A percentile compares a stretch with the other conserved stretches of the same genome.
Evolutionary conservation across 495 filamentous ascomycete species (phyloP).

Genomic region (Talaromyces ruber): DNA sequence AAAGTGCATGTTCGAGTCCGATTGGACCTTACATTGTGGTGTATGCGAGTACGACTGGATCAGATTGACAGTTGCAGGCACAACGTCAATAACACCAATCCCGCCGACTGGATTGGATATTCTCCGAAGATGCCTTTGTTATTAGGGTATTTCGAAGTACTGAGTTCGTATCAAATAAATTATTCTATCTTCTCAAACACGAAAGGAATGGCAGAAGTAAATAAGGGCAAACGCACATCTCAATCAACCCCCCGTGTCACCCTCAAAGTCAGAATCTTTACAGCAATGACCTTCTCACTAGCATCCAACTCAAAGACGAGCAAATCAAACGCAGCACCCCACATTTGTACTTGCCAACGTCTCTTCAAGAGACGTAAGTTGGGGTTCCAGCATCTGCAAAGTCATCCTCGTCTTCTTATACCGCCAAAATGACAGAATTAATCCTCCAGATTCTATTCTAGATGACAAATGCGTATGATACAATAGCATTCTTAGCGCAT

Average conservation of each 20-base stretch:
- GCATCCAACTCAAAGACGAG: slow-evolving; percentile 39
- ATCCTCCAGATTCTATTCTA: background rate
- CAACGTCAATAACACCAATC: no score
- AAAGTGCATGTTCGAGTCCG: no score
- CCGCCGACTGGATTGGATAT: no score
- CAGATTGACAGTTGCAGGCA: no score
- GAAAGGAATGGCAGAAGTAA: background rate
- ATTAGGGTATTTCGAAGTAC: background rate
- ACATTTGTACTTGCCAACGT: slow-evolving; percentile 34
- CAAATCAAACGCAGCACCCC: slow-evolving; percentile 37
- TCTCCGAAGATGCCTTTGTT: no score
- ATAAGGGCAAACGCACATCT: slow-evolving; percentile 2
- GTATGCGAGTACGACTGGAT: no score
- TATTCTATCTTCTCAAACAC: background rate
- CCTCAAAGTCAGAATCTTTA: slow-evolving; percentile 36
- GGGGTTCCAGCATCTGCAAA: slow-evolving; percentile 17
- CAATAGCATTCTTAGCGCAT: slow-evolving; percentile 30
- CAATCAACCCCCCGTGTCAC: slow-evolving; percentile 8
- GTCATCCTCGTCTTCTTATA: slow-evolving; percentile 31
- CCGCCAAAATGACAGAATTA: slow-evolving; percentile 33
- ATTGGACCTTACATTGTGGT: no score
- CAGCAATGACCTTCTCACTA: slow-evolving; percentile 27
- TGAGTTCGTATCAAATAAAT: background rate
- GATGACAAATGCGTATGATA: slow-evolving; percentile 28
- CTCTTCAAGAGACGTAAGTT: slow-evolving; percentile 39